Conservation (phyloP, 2,329 filamentous ascomycete genomes). For the Cytospora leucostoma region DNA sequence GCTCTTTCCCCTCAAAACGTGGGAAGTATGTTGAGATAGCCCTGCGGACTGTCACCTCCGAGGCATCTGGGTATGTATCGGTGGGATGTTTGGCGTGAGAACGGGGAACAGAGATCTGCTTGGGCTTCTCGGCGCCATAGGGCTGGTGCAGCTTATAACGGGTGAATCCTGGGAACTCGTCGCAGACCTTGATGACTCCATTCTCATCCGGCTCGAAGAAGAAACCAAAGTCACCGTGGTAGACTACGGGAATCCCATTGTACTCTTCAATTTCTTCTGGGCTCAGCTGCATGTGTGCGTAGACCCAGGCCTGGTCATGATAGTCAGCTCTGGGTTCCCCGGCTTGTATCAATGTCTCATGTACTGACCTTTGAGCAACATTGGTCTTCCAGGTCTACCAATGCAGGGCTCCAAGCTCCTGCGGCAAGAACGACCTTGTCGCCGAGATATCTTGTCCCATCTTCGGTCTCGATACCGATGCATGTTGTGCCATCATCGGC, state of each 20-base stretch:
- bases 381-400: slow-evolving; percentile 42
- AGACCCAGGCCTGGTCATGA: slow-evolving; percentile 44
- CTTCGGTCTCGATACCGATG: slow-evolving; percentile 43
- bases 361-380: slow-evolving; percentile 39
- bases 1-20: slow-evolving; percentile 33
- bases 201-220: slow-evolving; percentile 51
- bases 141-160: slow-evolving; percentile 40
- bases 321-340: slow-evolving; percentile 18
- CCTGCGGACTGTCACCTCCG: slow-evolving; percentile 35
- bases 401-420: slow-evolving; percentile 40
- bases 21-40: slow-evolving; percentile 38
- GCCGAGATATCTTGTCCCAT: slow-evolving; percentile 44
- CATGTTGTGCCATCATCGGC: slow-evolving; percentile 39
- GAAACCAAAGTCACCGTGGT: slow-evolving; percentile 50
- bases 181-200: slow-evolving; percentile 42
- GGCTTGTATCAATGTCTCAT: not conserved
- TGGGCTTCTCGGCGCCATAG: slow-evolving; percentile 35
- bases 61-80: slow-evolving; percentile 40
- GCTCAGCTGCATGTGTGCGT: slow-evolving; percentile 46
- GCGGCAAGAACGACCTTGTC: slow-evolving; percentile 48
- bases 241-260: slow-evolving; percentile 45
- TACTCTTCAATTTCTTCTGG: slow-evolving; percentile 44
- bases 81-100: slow-evolving; percentile 41
- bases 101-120: slow-evolving; percentile 38
- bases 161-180: slow-evolving; percentile 44